A percentile compares a stretch with the other conserved stretches of the same genome.
Conservation (phyloP, 2,329 filamentous ascomycete genomes). For the Penicillium sp. region DNA sequence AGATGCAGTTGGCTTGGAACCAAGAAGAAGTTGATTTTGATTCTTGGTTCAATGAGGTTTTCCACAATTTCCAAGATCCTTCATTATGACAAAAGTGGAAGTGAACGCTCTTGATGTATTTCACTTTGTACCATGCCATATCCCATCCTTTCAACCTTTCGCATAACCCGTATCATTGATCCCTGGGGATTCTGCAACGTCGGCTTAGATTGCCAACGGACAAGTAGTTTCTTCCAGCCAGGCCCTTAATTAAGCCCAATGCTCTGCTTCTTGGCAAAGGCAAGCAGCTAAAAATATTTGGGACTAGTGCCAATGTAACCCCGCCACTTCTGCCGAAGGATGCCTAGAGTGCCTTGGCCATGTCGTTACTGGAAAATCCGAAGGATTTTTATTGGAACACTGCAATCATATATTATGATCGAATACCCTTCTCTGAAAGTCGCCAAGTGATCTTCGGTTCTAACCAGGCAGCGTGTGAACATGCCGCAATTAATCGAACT, state of each 20-base stretch:
- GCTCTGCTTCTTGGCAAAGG: conserved; percentile 20
- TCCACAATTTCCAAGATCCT: conserved; percentile 16
- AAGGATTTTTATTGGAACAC: not conserved
- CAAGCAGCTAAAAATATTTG: not conserved
- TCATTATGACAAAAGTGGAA: not conserved
- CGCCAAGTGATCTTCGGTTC: not conserved
- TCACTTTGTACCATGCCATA: not conserved
- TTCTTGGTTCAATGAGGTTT: conserved; percentile 26
- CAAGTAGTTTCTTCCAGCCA: conserved; percentile 1
- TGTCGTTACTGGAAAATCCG: not conserved
- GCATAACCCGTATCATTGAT: conserved; percentile 8
- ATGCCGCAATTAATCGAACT: not conserved
- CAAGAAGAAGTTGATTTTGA: conserved; percentile 27
- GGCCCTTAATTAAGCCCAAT: conserved; percentile 12
- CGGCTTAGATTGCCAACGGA: conserved; percentile 6
- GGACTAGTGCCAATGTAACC: not conserved
- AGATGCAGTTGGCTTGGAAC: conserved; percentile 21
- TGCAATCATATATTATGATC: not conserved
- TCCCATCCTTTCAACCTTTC: not conserved
- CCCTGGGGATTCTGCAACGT: conserved; percentile 7
- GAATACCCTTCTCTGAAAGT: not conserved
- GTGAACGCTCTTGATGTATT: not conserved
- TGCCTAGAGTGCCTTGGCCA: not conserved
- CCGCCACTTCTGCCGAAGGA: not conserved
- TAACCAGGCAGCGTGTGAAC: not conserved